Conservation (phyloP, 2,329 filamentous ascomycete genomes). For the Colletotrichum lentis region DNA sequence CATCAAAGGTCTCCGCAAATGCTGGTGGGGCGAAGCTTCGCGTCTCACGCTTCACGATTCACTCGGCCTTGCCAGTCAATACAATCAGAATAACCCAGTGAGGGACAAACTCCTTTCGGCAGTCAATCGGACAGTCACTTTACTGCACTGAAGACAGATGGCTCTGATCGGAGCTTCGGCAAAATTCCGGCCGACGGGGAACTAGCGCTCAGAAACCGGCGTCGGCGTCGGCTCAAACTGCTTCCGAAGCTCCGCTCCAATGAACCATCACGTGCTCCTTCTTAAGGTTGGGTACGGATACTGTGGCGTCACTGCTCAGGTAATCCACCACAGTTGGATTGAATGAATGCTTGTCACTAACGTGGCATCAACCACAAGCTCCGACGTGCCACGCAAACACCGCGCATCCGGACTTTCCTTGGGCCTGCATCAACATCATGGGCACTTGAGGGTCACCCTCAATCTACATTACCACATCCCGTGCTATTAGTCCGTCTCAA, state of each 20-base stretch:
- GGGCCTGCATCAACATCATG: slow-evolving; percentile 45
- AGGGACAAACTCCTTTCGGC: not conserved
- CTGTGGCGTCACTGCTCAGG: slow-evolving; percentile 35
- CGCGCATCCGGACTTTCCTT: slow-evolving; percentile 26
- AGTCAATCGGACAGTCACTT: not conserved
- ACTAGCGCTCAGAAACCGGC: too few relatives aligned
- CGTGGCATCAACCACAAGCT: slow-evolving; percentile 46
- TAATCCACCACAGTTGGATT: slow-evolving; percentile 30
- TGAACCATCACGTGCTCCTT: slow-evolving; percentile 21
- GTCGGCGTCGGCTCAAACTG: slow-evolving; percentile 12
- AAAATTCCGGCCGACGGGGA: not conserved
- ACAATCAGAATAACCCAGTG: not conserved
- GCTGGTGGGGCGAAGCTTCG: too few relatives aligned
- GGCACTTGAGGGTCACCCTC: slow-evolving; percentile 46
- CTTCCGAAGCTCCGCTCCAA: not conserved
- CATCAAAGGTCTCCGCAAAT: not conserved
- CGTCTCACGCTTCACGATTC: not conserved
- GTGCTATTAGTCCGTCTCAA: slow-evolving; percentile 41
- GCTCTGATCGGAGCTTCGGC: not conserved
- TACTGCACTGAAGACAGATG: not conserved
- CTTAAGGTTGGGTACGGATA: too few relatives aligned
- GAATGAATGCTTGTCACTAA: slow-evolving; percentile 41
- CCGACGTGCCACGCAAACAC: slow-evolving; percentile 28
- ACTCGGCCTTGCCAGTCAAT: too few relatives aligned
- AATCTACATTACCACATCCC: slow-evolving; percentile 34